These are phyloP conservation scores for Aspergillus tanneri DNA, from an alignment of 2,329 filamentous ascomycete species.

Conservation along the genomic window DNA sequence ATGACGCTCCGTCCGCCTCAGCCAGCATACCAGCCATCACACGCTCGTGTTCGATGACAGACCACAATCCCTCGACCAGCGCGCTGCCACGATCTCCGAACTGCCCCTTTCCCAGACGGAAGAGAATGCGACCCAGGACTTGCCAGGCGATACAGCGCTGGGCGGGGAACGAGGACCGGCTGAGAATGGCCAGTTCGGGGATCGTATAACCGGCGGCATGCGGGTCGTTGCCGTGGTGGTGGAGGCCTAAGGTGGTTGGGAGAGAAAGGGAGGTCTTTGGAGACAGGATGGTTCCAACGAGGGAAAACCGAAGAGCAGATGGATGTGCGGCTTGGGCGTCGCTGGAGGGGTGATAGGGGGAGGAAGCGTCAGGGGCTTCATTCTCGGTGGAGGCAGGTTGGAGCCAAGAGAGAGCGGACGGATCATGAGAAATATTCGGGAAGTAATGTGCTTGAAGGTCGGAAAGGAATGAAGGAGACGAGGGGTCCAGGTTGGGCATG, in stretches of 20 bases:
- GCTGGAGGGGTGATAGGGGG: constrained; percentile 78
- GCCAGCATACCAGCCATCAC: constrained; percentile 74
- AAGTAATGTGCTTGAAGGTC: constrained; percentile 93
- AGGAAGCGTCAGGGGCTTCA: constrained; percentile 62
- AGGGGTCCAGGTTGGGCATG: constrained; percentile 74
- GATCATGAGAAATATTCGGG: constrained; percentile 79
- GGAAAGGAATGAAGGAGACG: constrained; percentile 76
- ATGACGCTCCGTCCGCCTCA: constrained; percentile 59
- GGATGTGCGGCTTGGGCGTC: constrained; percentile 63
- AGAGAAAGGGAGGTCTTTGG: constrained; percentile 72
- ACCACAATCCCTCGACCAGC: constrained; percentile 79
- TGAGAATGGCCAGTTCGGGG: constrained; percentile 75
- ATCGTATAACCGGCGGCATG: constrained; percentile 94
- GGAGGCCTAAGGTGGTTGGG: constrained; percentile 74
- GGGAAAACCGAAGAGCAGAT: constrained; percentile 82
- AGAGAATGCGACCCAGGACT: constrained; percentile 81
- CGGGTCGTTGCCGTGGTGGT: constrained; percentile 90
- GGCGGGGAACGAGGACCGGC: constrained; percentile 76
- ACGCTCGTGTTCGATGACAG: constrained; percentile 69
- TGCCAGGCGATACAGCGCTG: constrained; percentile 92
- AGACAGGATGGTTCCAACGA: constrained; percentile 75
- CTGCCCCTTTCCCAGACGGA: constrained; percentile 73
- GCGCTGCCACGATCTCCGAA: constrained; percentile 62
- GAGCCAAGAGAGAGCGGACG: constrained; percentile 87
- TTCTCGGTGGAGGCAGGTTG: constrained; percentile 66